Base-by-base conservation (phyloP, 1,284 basidiomycete genomes). In the Cryptococcus sp. region DNA sequence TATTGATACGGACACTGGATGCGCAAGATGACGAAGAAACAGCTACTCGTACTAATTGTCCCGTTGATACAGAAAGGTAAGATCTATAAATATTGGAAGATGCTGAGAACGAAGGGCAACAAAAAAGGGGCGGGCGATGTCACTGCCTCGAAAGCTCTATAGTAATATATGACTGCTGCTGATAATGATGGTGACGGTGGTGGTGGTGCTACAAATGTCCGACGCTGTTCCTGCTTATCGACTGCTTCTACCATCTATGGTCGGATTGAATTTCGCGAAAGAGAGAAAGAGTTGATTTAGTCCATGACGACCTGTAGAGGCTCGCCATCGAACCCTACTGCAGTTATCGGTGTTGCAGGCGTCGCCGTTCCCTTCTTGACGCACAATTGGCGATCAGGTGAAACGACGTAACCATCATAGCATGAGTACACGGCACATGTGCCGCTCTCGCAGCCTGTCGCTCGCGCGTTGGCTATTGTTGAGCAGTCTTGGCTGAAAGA, bases 401-500 rank as follows among this genome's bases (percentile, higher is more conserved):
- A 69, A 20, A 78, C 70, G 46, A 69, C 67, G 57, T 68, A 79
- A n/a, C 77, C 79, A 8, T 74, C 73, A 40, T 68, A 70, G 61
- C 79, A 80, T 7, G 71, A 67, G 51, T 75, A 71, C 16, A 80
- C 75, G 42, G 64, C 61, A 51, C 79, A 80, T 10, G 46, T 27
- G 3, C 75, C 74, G 17, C 47, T 30, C 48, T 77, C 73, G 64
- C 79, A 80, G 10, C 72, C 73, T 5, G 77, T 75, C 13, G 69
- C 70, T 46, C 70, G 61, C 2, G 77, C 65, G 58, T 77, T 76
- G n/a, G 72, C 54, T 42, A 80, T 78, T n/a, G 63, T 47, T 0
- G 77, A 69, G 63, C 78, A 80, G 58, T 79, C 77, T 69, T 78
- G 74, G 7, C 78, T 80, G 48, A 43, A 52, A 49, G 22, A 20